Evolutionary conservation across 2,329 filamentous ascomycete genomes (phyloP).

Genomic region (Sclerotinia borealis): DNA sequence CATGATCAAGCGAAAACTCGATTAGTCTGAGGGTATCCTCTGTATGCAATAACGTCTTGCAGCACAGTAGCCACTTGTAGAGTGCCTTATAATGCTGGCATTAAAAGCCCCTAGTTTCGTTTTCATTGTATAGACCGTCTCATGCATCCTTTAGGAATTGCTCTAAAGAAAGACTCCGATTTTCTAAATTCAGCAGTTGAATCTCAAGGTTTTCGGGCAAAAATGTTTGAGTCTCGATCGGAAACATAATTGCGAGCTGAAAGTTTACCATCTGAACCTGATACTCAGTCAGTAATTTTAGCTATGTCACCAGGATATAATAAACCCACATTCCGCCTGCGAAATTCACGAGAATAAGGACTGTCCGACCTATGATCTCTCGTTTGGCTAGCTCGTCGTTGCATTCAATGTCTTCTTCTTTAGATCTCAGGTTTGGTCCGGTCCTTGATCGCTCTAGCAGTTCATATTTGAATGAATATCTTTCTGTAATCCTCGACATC

Average conservation of each 20-base stretch:
- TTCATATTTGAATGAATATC: neutral
- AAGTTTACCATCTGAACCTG: neutral
- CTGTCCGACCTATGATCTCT: neutral
- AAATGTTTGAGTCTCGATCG: neutral
- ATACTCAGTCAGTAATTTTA: neutral
- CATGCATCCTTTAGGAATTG: neutral
- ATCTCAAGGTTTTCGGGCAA: neutral
- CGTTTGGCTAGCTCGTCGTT: neutral
- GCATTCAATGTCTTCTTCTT: neutral
- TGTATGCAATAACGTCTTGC: neutral
- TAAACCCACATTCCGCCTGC: neutral
- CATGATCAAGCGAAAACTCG: neutral
- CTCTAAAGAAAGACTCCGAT: neutral
- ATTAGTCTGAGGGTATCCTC: neutral
- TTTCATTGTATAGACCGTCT: neutral
- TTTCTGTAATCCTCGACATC: neutral
- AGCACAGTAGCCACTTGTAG: neutral
- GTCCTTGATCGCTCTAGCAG: too few species aligned
- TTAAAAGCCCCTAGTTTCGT: neutral
- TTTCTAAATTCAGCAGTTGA: neutral
- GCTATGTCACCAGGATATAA: neutral
- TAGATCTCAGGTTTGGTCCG: neutral
- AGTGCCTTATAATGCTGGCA: neutral
- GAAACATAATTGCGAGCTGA: neutral
- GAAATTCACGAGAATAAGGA: neutral